A percentile compares a stretch with the other conserved stretches of the same genome.
phyloP scores from a whole-genome alignment of 2,329 filamentous ascomycete genomes.

The Stagonosporopsis vannaccii region DNA sequence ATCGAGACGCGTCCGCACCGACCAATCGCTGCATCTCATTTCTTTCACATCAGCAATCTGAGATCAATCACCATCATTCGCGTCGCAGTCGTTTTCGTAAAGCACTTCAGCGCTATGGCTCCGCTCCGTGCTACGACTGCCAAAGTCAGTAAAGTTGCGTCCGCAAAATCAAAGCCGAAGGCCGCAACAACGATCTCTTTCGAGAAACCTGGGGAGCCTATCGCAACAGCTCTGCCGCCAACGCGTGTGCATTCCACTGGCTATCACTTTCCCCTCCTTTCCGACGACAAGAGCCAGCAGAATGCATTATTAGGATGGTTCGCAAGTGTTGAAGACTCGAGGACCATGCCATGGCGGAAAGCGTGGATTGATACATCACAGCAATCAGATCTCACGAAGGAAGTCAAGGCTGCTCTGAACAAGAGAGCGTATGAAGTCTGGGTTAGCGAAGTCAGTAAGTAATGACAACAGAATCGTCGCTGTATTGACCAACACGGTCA shows the following conservation, averaged over 20 bases:
- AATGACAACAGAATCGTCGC: background rate
- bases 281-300: conserved; percentile 23
- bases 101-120: conserved; percentile 19
- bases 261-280: conserved; percentile 44
- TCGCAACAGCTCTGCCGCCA: conserved; percentile 32
- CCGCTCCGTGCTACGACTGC: conserved; percentile 19
- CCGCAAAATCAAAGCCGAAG: conserved; percentile 7
- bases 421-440: conserved; percentile 70
- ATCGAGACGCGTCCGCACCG: conserved; percentile 15
- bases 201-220: conserved; percentile 20
- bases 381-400: conserved; percentile 24
- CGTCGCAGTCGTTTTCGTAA: background rate
- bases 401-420: conserved; percentile 54
- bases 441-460: conserved; percentile 68
- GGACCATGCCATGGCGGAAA: conserved; percentile 58
- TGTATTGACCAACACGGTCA: conserved; percentile 22
- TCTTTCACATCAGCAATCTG: conserved; percentile 8
- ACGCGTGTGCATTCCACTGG: conserved; percentile 32
- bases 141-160: background rate
- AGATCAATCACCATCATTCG: conserved; percentile 10
- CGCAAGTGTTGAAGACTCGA: conserved; percentile 35
- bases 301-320: conserved; percentile 44
- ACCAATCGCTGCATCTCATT: conserved; percentile 6
- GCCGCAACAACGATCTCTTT: conserved; percentile 14
- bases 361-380: conserved; percentile 60